Evolutionary conservation across 1,284 basidiomycete species (phyloP).

Genomic region (Pyrrhoderma noxium): DNA sequence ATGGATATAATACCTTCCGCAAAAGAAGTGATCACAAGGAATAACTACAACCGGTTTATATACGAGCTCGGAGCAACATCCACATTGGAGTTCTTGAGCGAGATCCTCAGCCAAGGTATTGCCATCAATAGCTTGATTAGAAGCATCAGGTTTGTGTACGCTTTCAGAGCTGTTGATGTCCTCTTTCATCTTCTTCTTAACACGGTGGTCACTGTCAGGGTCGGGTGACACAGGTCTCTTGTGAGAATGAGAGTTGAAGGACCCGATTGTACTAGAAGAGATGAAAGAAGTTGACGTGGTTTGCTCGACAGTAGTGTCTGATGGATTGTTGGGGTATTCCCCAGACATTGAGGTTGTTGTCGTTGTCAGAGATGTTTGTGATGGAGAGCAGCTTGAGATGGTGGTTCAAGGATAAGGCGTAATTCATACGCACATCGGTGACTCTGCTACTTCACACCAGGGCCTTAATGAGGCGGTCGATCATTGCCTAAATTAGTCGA

Average conservation of each 20-base stretch:
- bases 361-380: no score
- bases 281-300: no score
- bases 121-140: conserved; percentile 22
- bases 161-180: conserved; percentile 25
- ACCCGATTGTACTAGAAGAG: no score
- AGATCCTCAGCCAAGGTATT: conserved; percentile 49
- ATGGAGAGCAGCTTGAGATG: no score
- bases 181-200: conserved; percentile 56
- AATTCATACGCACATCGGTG: no score
- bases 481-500: no score
- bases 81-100: conserved; percentile 68
- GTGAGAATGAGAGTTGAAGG: not conserved
- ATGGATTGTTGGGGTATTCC: no score
- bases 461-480: no score
- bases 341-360: no score
- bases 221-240: conserved; percentile 13
- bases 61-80: conserved; percentile 72
- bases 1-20: conserved; percentile 53
- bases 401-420: no score
- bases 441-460: no score
- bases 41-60: conserved; percentile 69
- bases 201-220: conserved; percentile 33
- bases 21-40: conserved; percentile 81
- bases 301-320: no score
- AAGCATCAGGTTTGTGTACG: not conserved